These are phyloP conservation scores for Cladosporium velox DNA, from an alignment of 2,329 filamentous ascomycete species.

Conservation along the genomic window DNA sequence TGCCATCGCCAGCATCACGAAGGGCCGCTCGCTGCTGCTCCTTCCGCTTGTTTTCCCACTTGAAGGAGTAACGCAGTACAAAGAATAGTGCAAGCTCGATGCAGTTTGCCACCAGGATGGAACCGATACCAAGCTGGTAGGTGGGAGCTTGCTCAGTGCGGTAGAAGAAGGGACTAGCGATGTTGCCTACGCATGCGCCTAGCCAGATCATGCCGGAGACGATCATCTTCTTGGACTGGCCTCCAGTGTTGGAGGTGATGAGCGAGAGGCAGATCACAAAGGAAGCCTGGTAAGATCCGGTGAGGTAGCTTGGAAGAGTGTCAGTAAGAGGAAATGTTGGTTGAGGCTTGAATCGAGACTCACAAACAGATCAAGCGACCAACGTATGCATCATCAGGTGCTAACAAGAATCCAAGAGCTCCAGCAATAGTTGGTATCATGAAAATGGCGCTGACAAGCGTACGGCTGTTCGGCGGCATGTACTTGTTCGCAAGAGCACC, in stretches of 20 bases:
- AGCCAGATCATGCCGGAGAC: conserved; percentile 12
- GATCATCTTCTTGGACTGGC: conserved; percentile 29
- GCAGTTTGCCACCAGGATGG: conserved; percentile 7
- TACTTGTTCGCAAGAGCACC: conserved; percentile 52
- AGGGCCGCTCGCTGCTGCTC: not conserved
- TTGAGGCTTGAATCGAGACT: not conserved
- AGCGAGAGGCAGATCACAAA: conserved; percentile 53
- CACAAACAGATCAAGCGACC: conserved; percentile 6
- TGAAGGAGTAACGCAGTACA: conserved; percentile 5
- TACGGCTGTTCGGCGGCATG: conserved; percentile 23
- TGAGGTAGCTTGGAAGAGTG: conserved; percentile 24
- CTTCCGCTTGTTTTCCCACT: conserved; percentile 13
- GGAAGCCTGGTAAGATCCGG: conserved; percentile 55
- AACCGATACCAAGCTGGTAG: conserved; percentile 38
- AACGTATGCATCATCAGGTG: conserved; percentile 1
- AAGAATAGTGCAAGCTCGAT: conserved; percentile 9
- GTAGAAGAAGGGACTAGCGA: conserved; percentile 65
- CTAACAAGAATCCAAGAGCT: not conserved
- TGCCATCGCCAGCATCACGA: not conserved
- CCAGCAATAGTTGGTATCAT: conserved; percentile 20
- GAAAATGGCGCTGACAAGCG: conserved; percentile 25
- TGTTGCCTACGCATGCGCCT: conserved; percentile 53
- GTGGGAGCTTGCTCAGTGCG: conserved; percentile 54
- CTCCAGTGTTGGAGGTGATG: conserved; percentile 51
- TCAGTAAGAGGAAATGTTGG: not conserved